These are phyloP conservation scores for Ilyonectria destructans DNA, from an alignment of 2,329 filamentous ascomycete species.

Conservation along the genomic window DNA sequence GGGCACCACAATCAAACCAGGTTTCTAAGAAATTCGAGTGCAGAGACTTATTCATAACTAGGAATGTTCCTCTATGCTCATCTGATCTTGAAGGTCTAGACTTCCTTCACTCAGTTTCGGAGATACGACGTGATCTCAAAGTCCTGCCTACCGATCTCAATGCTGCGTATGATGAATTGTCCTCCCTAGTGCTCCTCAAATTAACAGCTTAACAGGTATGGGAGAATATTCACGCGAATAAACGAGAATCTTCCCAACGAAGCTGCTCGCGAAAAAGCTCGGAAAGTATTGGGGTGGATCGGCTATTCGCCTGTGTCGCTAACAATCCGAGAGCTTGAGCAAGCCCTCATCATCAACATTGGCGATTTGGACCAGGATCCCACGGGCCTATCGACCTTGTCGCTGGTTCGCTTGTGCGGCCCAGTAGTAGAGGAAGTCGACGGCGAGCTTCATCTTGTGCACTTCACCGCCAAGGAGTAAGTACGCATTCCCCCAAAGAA, in stretches of 20 bases:
- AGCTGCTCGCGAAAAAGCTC: constrained; percentile 19
- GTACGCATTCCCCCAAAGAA: constrained; percentile 2
- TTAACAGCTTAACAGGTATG: not conserved
- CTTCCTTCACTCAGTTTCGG: no score
- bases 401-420: constrained; percentile 44
- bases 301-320: constrained; percentile 37
- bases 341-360: constrained; percentile 27
- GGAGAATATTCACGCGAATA: constrained; percentile 2
- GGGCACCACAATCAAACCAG: no score
- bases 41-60: no score
- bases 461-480: constrained; percentile 54
- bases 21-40: no score
- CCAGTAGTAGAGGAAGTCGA: constrained; percentile 52
- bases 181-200: no score
- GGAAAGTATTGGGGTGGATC: constrained; percentile 40
- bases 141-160: not conserved
- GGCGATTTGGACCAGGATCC: not conserved
- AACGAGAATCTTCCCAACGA: constrained; percentile 3
- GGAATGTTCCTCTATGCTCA: no score
- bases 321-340: constrained; percentile 36
- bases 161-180: not conserved
- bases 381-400: constrained; percentile 30
- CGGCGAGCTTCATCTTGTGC: constrained; percentile 51
- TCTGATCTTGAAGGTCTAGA: no score
- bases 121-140: not conserved